Base-by-base conservation (phyloP, 257 asterid species). In the Forsythia suspensa region DNA sequence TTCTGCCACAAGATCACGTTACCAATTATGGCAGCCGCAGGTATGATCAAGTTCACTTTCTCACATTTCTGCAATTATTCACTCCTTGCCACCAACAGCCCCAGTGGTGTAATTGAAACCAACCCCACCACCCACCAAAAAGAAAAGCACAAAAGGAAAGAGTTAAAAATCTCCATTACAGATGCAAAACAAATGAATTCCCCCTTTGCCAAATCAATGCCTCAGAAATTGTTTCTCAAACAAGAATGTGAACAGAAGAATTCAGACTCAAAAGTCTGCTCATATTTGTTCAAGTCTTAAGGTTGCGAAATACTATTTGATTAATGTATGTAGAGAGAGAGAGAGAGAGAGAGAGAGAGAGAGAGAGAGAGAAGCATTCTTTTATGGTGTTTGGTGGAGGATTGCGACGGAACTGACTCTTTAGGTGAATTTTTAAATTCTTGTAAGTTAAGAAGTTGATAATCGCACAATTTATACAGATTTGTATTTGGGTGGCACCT, bases 191-290 rank as follows among this genome's bases (percentile, higher is more conserved):
- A 21, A 72, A 43, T 51, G 21, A 15, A 70, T 7, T 29, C 21
- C 11, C 66, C 66, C 29, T 63, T 3, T 6, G 4, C 52, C 39
- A 70, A 70, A 70, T 43, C 16, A 48, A 51, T 20, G n/a, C 37
- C 72, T 61, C 43, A 72, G 74, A 11, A 80, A 59, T 68, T 72
- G 44, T 57, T 55, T 42, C 9, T 8, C 72, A 76, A 69, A 40
- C 72, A 55, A 37, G 43, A 13, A 48, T 37, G 74, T 18, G 43
- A 34, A 76, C 55, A 29, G 34, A 29, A 36, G 40, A 74, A 36
- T 29, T 46, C 48, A 59, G 48, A 70, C 44, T 44, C 76, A 70
- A 83, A 44, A 3, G 70, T 70, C 77, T 71, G 67, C 13, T 37
- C 52, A 12, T 73, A 55, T 55, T 67, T 68, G 21, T 57, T 7